phyloP scores from a whole-genome alignment of 2,329 filamentous ascomycete species.

The Sphaerulina vaccinii region DNA sequence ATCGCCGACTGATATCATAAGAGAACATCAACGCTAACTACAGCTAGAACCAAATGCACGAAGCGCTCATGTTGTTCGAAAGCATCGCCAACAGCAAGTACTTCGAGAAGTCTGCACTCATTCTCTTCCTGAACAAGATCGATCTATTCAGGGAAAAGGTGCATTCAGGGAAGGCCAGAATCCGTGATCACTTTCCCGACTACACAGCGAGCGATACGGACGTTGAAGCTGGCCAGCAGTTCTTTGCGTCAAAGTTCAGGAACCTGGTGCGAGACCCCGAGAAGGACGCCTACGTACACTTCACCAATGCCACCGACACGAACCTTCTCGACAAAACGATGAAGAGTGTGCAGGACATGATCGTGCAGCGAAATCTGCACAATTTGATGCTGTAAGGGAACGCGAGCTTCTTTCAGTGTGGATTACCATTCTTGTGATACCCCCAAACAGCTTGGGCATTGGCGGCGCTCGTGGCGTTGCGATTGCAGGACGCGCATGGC shows the following conservation, averaged over 20 bases:
- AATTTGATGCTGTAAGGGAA: slow-evolving; percentile 46
- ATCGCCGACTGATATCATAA: not conserved
- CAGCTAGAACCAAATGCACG: slow-evolving; percentile 55
- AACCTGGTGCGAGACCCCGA: slow-evolving; percentile 51
- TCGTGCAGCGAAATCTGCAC: slow-evolving; percentile 54
- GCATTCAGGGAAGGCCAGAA: slow-evolving; percentile 46
- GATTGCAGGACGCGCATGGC: slow-evolving; percentile 1
- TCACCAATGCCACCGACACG: slow-evolving; percentile 54
- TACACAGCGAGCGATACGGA: slow-evolving; percentile 46
- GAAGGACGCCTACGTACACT: slow-evolving; percentile 54
- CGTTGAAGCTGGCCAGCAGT: slow-evolving; percentile 50
- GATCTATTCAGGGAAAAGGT: slow-evolving; percentile 54
- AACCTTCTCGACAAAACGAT: slow-evolving; percentile 53
- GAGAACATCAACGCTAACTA: slow-evolving; percentile 1
- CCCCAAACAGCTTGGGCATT: slow-evolving; percentile 7
- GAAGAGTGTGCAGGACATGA: slow-evolving; percentile 54
- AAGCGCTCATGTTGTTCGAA: slow-evolving; percentile 55
- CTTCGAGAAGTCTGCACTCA: slow-evolving; percentile 52
- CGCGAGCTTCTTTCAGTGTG: not conserved
- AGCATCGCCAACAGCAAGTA: slow-evolving; percentile 54
- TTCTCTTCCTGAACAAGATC: slow-evolving; percentile 56
- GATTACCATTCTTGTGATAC: slow-evolving; percentile 15
- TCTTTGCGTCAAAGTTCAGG: slow-evolving; percentile 53
- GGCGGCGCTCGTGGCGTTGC: slow-evolving; percentile 3
- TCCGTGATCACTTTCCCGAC: slow-evolving; percentile 52